Evolutionary conservation across 345 rosid species (phyloP), one percentile per base, ranked within the genome.

Genomic region (Hibiscus syriacus): DNA sequence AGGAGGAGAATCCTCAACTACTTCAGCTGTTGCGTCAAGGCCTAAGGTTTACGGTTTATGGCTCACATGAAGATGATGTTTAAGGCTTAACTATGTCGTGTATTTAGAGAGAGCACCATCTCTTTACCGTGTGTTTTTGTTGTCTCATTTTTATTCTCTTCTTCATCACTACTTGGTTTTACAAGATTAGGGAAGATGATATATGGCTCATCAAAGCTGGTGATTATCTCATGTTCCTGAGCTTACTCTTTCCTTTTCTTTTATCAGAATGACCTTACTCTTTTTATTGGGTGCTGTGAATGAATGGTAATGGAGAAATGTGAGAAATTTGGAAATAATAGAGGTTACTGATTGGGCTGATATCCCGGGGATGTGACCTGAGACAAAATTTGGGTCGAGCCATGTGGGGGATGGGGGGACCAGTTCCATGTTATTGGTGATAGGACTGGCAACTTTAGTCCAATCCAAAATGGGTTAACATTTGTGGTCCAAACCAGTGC

Each of bases 1-100:
- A 85, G 92, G 84, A 81, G 83, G 81, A 81, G 94, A 72, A 62
- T 88, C 72, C 79, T 90, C 73, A 88, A 90, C 82, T 90, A 73
- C 85, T 87, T 90, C 88, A 86, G 80, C 85, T 90, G 97, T 67
- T 86, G 94, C 45, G 86, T 83, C 55, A 90, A 81, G 81, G 97
- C 94, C 52, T 54, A 54, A 53, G 27, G 2, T 22, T 52, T 22
- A 22, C 6, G 29, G 56, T 20, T 52, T 19, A 20, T 14, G 52
- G 20, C 7, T 48, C 7, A 3, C 0, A 3, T 16, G 19, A 50
- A 11, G 56, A 10, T 86, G 32, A 22, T 36, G n/a, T 58, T 22
- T 20, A 27, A 3, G 14, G 25, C 27, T 11, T 4, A 27, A 71
- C 60, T 34, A 34, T 66, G 72, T 54, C 39, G 20, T 54, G 72